phyloP scores from a whole-genome alignment of 2,329 filamentous ascomycete genomes.

The Aureobasidium sp. region DNA sequence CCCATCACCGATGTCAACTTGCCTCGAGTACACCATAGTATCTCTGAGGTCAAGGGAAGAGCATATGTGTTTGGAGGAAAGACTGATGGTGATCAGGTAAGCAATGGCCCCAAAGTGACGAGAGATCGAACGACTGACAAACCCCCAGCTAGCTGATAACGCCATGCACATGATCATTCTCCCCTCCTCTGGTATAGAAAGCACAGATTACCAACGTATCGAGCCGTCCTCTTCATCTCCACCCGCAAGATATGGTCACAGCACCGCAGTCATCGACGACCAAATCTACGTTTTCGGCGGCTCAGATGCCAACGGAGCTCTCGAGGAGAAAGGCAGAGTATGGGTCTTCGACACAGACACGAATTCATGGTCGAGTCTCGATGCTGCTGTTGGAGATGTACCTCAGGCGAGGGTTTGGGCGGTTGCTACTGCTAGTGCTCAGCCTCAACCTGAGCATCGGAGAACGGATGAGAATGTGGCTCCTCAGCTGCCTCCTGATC shows the following conservation, averaged over 20 bases:
- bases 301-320: constrained; percentile 16
- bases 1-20: constrained; percentile 39
- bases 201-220: constrained; percentile 33
- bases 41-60: constrained; percentile 45
- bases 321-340: constrained; percentile 30
- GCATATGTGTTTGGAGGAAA: constrained; percentile 49
- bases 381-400: constrained; percentile 23
- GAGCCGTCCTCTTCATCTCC: constrained; percentile 29
- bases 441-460: constrained; percentile 28
- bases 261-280: constrained; percentile 34
- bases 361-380: constrained; percentile 33
- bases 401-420: constrained; percentile 27
- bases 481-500: constrained; percentile 34
- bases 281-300: constrained; percentile 39
- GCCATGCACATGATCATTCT: constrained; percentile 46
- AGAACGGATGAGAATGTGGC: constrained; percentile 20
- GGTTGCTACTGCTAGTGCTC: constrained; percentile 30
- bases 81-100: constrained; percentile 2
- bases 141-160: constrained; percentile 31
- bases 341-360: constrained; percentile 37
- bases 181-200: constrained; percentile 35
- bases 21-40: constrained; percentile 41
- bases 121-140: not conserved
- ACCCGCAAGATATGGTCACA: constrained; percentile 33
- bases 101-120: not conserved